Base-by-base conservation (phyloP, 2,329 filamentous ascomycete species). In the Dothideomycetidae sp. region DNA sequence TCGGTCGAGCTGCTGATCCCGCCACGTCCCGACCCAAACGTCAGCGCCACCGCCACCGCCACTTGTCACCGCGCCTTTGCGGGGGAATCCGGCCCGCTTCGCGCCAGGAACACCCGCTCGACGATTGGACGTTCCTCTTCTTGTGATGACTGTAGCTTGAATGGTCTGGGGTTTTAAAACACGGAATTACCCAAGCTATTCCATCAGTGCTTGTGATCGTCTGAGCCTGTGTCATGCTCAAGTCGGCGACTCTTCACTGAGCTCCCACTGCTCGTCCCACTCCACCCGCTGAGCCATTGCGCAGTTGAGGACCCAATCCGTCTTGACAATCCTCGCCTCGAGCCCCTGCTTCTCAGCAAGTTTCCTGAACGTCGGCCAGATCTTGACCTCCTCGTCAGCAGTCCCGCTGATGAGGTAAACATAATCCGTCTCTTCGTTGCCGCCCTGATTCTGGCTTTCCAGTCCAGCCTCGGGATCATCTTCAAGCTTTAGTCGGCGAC, bases 271-370 rank as follows among this genome's bases (percentile, higher is more conserved):
- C 10, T 49, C 49, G 28, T 51, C 44, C 45, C 51, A 55, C 13
- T 37, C 38, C 14, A 90, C 63, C 57, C 84, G 69, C 60, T 98
- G 90, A 50, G 73, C 75, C 81, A 98, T 88, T 3, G 84, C 83
- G 42, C 85, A 77, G 51, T 86, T 79, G 40, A 98, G 63, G 49
- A 98, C 57, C 90, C 90, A 98, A 53, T 98, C 86, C 2, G 81
- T 73, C 32, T 71, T 72, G 15, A 94, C 84, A 29, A 98, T 76
- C 37, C 81, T 69, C 2, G 86, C 78, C 46, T 77, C 70, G 70
- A 88, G 85, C 52, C 82, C 78, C 31, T 81, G 78, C 48, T 77
- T 78, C 44, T 68, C 63, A 2, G 82, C 86, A 71, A 93, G 77
- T 36, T 81, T 73, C 39, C 74, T 68, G 56, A 98, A 98, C 42